phyloP scores from a whole-genome alignment of 805 yeast genomes.

The Zygotorulaspora chibaensis region DNA sequence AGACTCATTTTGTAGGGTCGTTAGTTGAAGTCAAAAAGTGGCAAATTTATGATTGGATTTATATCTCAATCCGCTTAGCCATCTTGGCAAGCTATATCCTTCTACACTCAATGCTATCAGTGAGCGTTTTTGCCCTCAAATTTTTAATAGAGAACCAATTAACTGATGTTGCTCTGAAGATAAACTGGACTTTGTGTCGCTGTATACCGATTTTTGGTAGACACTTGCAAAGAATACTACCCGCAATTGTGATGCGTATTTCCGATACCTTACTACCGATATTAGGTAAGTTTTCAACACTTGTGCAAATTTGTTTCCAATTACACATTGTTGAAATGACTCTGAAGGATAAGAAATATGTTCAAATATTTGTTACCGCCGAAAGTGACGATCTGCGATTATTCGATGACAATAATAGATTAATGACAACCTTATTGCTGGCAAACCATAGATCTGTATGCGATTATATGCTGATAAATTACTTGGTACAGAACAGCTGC shows the following conservation, averaged over 20 bases:
- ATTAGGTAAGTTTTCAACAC: constrained; percentile 9
- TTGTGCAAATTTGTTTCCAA: constrained; percentile 19
- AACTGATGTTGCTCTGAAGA: not conserved
- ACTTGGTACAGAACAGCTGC: constrained; percentile 30
- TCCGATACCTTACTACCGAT: constrained; percentile 10
- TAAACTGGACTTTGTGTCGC: constrained; percentile 13
- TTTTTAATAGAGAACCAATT: constrained; percentile 9
- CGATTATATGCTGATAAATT: constrained; percentile 56
- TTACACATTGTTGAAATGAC: constrained; percentile 19
- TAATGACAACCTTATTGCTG: constrained; percentile 22
- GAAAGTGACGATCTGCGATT: constrained; percentile 22
- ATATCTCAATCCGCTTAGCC: constrained; percentile 4
- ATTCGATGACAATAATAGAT: constrained; percentile 5
- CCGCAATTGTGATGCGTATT: constrained; percentile 1
- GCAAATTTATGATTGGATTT: constrained; percentile 15
- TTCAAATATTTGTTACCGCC: constrained; percentile 24
- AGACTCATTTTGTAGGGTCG: constrained; percentile 27
- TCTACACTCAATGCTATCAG: constrained; percentile 7
- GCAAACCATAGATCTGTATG: constrained; percentile 64
- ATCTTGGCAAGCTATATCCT: constrained; percentile 10
- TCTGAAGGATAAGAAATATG: constrained; percentile 19
- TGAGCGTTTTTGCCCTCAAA: not conserved
- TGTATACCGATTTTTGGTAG: constrained; percentile 22
- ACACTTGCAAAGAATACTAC: constrained; percentile 7
- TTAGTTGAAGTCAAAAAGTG: constrained; percentile 10